Percentiles rank a stretch among this genome's conserved stretches.
phyloP scores from a whole-genome alignment of 2,329 filamentous ascomycete species.

The Trichoderma sp. region DNA sequence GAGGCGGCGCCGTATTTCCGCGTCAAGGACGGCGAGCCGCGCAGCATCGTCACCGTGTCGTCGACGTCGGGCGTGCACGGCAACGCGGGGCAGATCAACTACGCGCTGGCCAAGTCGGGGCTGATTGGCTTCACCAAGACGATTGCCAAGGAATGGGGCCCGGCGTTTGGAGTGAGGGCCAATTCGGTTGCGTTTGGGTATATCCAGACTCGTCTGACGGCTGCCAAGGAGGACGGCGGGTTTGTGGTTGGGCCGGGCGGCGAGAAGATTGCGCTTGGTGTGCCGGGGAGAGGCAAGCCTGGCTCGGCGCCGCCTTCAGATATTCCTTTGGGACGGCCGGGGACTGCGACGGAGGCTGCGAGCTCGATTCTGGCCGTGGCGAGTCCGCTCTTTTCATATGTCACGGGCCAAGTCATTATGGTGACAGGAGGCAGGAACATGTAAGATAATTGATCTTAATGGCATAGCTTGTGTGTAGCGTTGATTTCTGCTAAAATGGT shows the following conservation, averaged over 20 bases:
- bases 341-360: slow-evolving; percentile 79
- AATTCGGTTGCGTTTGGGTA: slow-evolving; percentile 86
- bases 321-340: slow-evolving; percentile 77
- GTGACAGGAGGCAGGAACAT: slow-evolving; percentile 77
- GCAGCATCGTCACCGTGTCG: slow-evolving; percentile 82
- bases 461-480: neutral
- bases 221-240: slow-evolving; percentile 80
- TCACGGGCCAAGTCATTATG: slow-evolving; percentile 83
- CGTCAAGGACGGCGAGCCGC: slow-evolving; percentile 77
- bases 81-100: slow-evolving; percentile 91
- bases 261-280: slow-evolving; percentile 73
- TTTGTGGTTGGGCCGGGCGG: slow-evolving; percentile 78
- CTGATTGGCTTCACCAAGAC: slow-evolving; percentile 84
- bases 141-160: slow-evolving; percentile 91
- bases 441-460: slow-evolving; percentile 39
- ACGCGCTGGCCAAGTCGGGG: slow-evolving; percentile 82
- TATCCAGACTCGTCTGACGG: slow-evolving; percentile 79
- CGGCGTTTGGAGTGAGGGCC: slow-evolving; percentile 75
- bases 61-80: slow-evolving; percentile 82
- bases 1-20: slow-evolving; percentile 85
- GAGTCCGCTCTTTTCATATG: slow-evolving; percentile 82
- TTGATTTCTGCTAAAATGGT: neutral
- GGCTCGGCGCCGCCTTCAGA: slow-evolving; percentile 58
- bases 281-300: slow-evolving; percentile 61
- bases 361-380: slow-evolving; percentile 76